Evolutionary conservation across 768 basidiomycete genomes (phyloP), one percentile per base, ranked within the genome.

Genomic region (Gautieria morchelliformis): DNA sequence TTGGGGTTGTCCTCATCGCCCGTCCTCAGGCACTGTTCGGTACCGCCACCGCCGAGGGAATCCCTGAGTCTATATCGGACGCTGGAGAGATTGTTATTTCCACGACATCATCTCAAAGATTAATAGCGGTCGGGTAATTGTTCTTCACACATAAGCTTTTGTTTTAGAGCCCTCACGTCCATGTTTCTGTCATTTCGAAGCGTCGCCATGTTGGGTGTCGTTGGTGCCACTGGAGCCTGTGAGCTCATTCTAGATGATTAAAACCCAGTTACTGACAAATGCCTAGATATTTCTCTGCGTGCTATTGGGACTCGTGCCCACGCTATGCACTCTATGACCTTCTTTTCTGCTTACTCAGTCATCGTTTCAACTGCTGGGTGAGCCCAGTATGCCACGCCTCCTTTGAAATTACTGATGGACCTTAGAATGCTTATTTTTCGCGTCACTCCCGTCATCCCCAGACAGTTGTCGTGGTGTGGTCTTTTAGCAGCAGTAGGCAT

Each of bases 1-100:
- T 78, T 9, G 93, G 92, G 0, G 89, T 92, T 9, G 67, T 93
- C 14, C 74, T 93, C 8, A 90, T 96, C 51, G 88, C 91, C 11
- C 76, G 89, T 37, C 93, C 93, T 0, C 71, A 76, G 1, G 81
- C 83, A 52, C 62, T 96, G 7, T 94, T 96, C 62, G 85, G 84
- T 8, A 39, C 61, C 40, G 49, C 47, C 32, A 52, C 47, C 35
- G 49, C 45, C 6, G 41, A 37, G 42, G 52, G 40, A 41, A 55
- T 39, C 0, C 54, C 59, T 1, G 62, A 59, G 22, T 60, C 53
- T 56, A 46, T 45, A 32, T 49, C 55, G 19, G 51, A 19, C 17
- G 58, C 35, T 27, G 22, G 30, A 4, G 58, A 39, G 5, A 35
- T 42, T 17, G 40, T 53, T 11, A 52, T 59, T 10, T 60, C 59